Evolutionary conservation across 371 early-diverging fungal genomes (phyloP), one percentile per base, ranked within the genome.

Genomic region (Rhizopus sp.): DNA sequence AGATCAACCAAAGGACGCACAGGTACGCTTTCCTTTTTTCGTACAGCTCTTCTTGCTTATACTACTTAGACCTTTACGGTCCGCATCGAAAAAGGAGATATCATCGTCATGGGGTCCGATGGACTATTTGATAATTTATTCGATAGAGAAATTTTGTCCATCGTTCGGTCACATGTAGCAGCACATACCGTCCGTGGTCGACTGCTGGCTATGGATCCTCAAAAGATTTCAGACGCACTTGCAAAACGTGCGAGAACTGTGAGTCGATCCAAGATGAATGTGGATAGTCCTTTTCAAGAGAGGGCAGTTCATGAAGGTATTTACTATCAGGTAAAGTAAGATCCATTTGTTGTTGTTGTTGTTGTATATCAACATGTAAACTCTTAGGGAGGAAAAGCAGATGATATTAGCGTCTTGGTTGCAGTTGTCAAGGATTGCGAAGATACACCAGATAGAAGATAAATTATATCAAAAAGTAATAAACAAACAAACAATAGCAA

Each of bases 91-190:
- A 80, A 81, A 53, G 90, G 90, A 5, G 92, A 92, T 57, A 79
- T 92, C 40, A 74, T 92, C 5, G 77, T 92, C 31, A 61, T 92
- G 58, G 92, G 85, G 7, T 81, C 88, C 0, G 92, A 92, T 66
- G 91, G 92, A 0, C 68, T 92, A 31, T 92, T 86, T 66, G 92
- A 92, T 69, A 92, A 92, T 58, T 69, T 92, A 35, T 92, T 85
- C 71, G 92, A 90, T 54, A 87, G 89, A 40, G 92, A 92, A 58
- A 88, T 92, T 64, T 60, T 90, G 45, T 82, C 86, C n/a, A 83
- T 87, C 35, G 87, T 95, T 29, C 77, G 71, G 61, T 70, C 76
- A 73, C 82, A 74, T 69, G 69, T 69, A 68, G 72, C 72, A 73
- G 74, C 57, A 57, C 78, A 57, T 78, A 79, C 23, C 23, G 23